A percentile compares a stretch with the other conserved stretches of the same genome.
These are phyloP conservation scores for Oryza officinalis DNA, from an alignment of 176 grass and related monocot species.

Conservation along the genomic window DNA sequence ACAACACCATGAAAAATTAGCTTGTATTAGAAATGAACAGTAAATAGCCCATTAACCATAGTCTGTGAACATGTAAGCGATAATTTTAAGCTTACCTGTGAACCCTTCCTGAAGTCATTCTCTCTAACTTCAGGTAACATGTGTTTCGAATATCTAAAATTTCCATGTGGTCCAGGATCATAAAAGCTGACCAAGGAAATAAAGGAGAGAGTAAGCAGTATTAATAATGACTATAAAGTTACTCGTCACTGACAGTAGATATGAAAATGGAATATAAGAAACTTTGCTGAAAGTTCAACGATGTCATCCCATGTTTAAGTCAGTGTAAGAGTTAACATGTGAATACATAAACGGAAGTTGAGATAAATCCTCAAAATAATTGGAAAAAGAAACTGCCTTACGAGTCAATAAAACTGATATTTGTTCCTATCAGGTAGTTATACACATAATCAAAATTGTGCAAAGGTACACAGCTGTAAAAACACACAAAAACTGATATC, in stretches of 20 bases:
- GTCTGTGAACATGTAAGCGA: not conserved
- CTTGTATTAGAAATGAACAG: not conserved
- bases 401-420: constrained; percentile 92
- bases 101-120: constrained; percentile 87
- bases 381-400: constrained; percentile 41
- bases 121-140: constrained; percentile 87
- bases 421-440: constrained; percentile 84
- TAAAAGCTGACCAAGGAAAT: constrained; percentile 61
- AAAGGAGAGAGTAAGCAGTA: constrained; percentile 34
- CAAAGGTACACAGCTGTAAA: constrained; percentile 85
- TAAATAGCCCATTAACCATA: not conserved
- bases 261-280: not conserved
- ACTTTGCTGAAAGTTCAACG: not conserved
- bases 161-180: constrained; percentile 96
- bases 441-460: constrained; percentile 93
- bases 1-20: not conserved
- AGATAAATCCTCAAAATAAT: not conserved
- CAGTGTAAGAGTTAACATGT: not conserved
- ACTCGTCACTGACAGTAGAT: not conserved
- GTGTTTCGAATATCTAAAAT: constrained; percentile 83
- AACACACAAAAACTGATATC: constrained; percentile 34
- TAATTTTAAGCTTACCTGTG: constrained; percentile 66
- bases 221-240: not conserved
- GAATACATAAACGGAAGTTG: not conserved
- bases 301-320: not conserved